Conservation (phyloP, 768 basidiomycete genomes). For the Lactarius hengduanensis region DNA sequence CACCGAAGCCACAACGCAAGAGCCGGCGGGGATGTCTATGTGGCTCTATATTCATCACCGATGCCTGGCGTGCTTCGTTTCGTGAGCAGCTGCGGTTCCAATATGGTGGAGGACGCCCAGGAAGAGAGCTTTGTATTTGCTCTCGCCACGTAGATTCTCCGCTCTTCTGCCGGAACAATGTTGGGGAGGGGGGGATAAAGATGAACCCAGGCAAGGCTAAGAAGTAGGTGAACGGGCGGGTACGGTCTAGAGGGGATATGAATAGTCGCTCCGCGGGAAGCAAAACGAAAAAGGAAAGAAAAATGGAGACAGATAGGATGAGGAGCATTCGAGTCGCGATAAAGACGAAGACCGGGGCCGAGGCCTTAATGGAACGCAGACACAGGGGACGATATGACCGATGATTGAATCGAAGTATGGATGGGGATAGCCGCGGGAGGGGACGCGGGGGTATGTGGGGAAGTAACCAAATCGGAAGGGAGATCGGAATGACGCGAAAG, state of each 20-base stretch:
- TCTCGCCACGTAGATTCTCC: constrained; percentile 19
- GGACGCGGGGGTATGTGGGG: constrained; percentile 27
- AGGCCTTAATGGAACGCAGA: constrained; percentile 3
- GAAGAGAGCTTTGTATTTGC: neutral
- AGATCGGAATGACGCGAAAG: constrained; percentile 23
- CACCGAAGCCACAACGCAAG: constrained; percentile 4
- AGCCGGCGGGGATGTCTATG: constrained; percentile 1
- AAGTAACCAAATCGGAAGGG: constrained; percentile 23
- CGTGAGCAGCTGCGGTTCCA: neutral
- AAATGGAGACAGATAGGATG: neutral
- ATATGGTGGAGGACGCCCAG: constrained; percentile 1
- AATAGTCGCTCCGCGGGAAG: constrained; percentile 12
- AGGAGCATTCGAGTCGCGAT: neutral
- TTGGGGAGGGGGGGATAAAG: neutral
- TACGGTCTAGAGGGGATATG: constrained; percentile 4
- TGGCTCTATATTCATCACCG: neutral
- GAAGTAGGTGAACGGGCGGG: neutral
- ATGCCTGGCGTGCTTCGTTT: constrained; percentile 8
- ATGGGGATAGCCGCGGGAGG: constrained; percentile 21
- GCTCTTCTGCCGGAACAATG: constrained; percentile 1
- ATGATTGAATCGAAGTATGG: constrained; percentile 2
- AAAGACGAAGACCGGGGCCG: constrained; percentile 14
- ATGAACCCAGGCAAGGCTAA: neutral
- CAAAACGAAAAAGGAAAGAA: neutral
- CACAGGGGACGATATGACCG: neutral